These are phyloP conservation scores for Yarrowia phangngaensis DNA, from an alignment of 805 yeast species.

Conservation along the genomic window DNA sequence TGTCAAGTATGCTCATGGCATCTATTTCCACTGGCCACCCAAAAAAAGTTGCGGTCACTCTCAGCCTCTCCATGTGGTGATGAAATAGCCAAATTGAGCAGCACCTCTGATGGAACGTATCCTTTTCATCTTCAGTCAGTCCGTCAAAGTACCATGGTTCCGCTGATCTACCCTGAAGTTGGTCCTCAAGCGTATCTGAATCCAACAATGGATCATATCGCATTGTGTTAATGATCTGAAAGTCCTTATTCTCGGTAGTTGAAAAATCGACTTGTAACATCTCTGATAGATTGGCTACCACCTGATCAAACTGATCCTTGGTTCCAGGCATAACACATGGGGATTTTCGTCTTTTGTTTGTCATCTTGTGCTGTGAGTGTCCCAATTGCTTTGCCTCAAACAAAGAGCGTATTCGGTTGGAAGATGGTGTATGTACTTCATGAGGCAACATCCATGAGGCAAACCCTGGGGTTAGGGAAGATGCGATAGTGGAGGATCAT, in stretches of 20 bases:
- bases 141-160: slow-evolving; percentile 8
- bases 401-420: too few species aligned
- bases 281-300: background rate
- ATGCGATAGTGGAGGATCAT: too few species aligned
- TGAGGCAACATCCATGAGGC: too few species aligned
- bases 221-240: slow-evolving; percentile 25
- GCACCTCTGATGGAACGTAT: slow-evolving; percentile 1
- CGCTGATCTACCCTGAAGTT: background rate
- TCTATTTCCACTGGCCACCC: slow-evolving; percentile 17
- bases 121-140: background rate
- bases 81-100: slow-evolving; percentile 8
- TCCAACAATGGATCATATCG: slow-evolving; percentile 12
- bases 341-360: too few species aligned
- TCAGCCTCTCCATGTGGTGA: slow-evolving; percentile 21
- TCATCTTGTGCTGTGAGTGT: too few species aligned
- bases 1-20: background rate
- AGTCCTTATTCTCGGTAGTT: slow-evolving; percentile 11
- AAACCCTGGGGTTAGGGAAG: too few species aligned
- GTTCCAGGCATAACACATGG: slow-evolving; percentile 9
- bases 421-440: too few species aligned
- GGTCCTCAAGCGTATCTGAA: background rate
- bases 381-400: too few species aligned
- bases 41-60: background rate
- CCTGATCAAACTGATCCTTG: background rate
- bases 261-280: slow-evolving; percentile 2